phyloP scores from a whole-genome alignment of 345 rosid genomes.

The Mangifera indica region DNA sequence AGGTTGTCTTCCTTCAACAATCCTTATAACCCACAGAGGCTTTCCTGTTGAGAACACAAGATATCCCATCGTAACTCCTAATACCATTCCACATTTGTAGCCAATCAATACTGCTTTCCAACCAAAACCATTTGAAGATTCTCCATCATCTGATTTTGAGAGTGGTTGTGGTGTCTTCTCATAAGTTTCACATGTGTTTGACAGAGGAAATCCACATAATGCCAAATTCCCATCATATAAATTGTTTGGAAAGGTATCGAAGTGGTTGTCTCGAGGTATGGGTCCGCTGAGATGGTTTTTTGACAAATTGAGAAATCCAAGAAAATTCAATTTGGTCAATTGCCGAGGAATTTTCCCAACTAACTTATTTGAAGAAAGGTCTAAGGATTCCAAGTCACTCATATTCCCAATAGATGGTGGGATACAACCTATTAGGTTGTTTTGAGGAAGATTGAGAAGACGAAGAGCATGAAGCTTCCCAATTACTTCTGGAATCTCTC shows the following conservation, averaged over 20 bases:
- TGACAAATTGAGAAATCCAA: not conserved
- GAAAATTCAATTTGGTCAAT: not conserved
- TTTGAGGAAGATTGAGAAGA: not conserved
- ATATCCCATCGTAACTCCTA: conserved; percentile 6
- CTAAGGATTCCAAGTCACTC: not conserved
- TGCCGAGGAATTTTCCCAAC: not conserved
- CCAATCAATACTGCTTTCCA: not conserved
- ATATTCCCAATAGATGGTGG: not conserved
- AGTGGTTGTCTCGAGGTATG: not conserved
- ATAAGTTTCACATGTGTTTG: not conserved
- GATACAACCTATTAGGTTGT: not conserved
- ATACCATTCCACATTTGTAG: not conserved
- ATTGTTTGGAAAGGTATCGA: not conserved
- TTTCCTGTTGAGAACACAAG: conserved; percentile 12
- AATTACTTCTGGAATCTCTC: conserved; percentile 8
- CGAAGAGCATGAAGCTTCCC: conserved; percentile 8
- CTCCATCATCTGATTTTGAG: not conserved
- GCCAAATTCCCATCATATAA: not conserved
- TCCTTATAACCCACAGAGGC: not conserved
- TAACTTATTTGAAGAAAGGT: not conserved
- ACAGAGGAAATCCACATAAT: not conserved
- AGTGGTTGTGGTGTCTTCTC: not conserved
- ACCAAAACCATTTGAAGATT: not conserved
- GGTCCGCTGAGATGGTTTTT: not conserved
- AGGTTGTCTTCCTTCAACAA: not conserved